These are phyloP conservation scores for Thalassiosira gravida DNA, from an alignment of 352 stramenopile genomes.

Conservation along the genomic window DNA sequence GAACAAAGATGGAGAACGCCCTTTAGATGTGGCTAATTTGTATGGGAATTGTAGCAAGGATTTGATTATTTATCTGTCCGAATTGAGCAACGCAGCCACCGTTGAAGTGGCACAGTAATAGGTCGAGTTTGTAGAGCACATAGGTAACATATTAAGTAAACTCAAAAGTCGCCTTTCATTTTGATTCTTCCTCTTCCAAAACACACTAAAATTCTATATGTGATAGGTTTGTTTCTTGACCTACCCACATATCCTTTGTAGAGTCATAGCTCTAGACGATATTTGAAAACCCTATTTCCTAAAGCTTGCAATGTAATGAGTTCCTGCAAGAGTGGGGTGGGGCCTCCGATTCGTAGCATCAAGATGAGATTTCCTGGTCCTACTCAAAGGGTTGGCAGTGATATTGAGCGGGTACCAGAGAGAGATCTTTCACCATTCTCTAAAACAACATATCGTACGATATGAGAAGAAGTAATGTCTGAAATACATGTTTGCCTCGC, in stretches of 20 bases:
- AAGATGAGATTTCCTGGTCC: neutral
- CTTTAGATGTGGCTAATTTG: too few species aligned
- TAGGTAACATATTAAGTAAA: too few species aligned
- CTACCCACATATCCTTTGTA: neutral
- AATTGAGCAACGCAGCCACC: too few species aligned
- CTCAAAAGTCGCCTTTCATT: too few species aligned
- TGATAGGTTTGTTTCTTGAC: neutral
- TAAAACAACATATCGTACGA: conserved; percentile 15
- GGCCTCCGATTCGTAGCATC: neutral
- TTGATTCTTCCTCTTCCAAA: conserved; percentile 2
- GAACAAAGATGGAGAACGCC: too few species aligned
- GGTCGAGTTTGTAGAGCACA: too few species aligned
- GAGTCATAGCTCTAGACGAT: neutral
- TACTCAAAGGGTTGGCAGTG: neutral
- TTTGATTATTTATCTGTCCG: too few species aligned
- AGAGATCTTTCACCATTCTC: neutral
- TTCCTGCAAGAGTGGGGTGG: neutral
- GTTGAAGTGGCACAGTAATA: too few species aligned
- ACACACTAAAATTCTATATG: neutral
- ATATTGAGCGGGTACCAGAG: neutral
- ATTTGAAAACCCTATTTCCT: neutral
- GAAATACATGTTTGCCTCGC: too few species aligned
- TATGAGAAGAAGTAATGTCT: too few species aligned
- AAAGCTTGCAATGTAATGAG: neutral
- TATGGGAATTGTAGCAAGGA: too few species aligned